Percentiles rank a stretch among this genome's conserved stretches.
These are phyloP conservation scores for Capsicum chinense DNA, from an alignment of 257 asterid species.

Conservation along the genomic window DNA sequence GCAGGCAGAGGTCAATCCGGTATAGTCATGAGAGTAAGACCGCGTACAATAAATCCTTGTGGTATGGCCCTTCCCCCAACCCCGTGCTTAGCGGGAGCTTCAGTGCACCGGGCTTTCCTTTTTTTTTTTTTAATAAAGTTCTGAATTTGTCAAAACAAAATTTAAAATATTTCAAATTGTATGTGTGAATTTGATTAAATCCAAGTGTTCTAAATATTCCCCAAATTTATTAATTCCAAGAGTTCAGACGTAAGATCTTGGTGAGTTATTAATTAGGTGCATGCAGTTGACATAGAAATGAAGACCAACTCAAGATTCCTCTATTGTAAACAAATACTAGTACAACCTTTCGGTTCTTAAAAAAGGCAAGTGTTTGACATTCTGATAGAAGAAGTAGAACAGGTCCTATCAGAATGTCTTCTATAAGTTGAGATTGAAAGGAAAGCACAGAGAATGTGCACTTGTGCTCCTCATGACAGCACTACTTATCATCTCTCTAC, in stretches of 20 bases:
- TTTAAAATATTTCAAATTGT: too few relatives aligned
- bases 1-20: too few relatives aligned
- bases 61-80: too few relatives aligned
- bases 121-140: not conserved
- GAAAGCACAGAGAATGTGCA: too few relatives aligned
- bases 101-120: too few relatives aligned
- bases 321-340: not conserved
- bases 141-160: too few relatives aligned
- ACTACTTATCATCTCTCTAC: too few relatives aligned
- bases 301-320: constrained; percentile 27
- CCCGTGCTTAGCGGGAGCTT: too few relatives aligned
- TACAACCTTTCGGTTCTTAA: not conserved
- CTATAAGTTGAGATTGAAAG: not conserved
- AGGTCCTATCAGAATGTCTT: not conserved
- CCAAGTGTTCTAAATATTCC: not conserved
- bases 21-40: too few relatives aligned
- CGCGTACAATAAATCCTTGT: too few relatives aligned
- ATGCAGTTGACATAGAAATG: constrained; percentile 20
- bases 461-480: too few relatives aligned
- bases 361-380: constrained; percentile 24
- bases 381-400: not conserved
- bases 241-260: not conserved
- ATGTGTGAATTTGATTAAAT: not conserved
- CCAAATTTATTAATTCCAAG: not conserved
- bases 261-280: not conserved